phyloP scores from a whole-genome alignment of 2,329 filamentous ascomycete genomes.

The Alternaria longipes region DNA sequence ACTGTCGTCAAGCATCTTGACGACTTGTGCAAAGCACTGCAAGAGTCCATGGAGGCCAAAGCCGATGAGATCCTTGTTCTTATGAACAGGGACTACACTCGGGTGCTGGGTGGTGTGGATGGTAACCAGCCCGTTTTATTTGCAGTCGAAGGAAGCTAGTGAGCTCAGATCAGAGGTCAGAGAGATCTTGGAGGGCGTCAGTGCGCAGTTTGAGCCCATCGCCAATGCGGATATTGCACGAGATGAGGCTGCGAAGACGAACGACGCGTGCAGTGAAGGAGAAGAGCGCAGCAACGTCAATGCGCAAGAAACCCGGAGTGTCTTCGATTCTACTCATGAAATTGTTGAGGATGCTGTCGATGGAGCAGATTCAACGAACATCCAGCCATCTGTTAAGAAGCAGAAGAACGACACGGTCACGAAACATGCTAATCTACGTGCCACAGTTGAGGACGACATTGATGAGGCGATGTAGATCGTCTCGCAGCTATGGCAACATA shows the following conservation, averaged over 20 bases:
- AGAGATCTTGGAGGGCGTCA: slow-evolving; percentile 24
- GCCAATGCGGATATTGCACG: slow-evolving; percentile 25
- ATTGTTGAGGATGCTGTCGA: not conserved
- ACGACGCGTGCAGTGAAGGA: not conserved
- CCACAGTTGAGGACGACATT: slow-evolving; percentile 9
- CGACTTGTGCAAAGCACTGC: slow-evolving; percentile 55
- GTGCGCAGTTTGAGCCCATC: slow-evolving; percentile 36
- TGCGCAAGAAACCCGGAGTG: slow-evolving; percentile 5
- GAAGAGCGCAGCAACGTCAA: not conserved
- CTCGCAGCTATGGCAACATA: not conserved
- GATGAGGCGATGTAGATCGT: slow-evolving; percentile 2
- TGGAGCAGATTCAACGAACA: not conserved
- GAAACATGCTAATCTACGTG: not conserved
- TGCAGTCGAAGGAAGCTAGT: slow-evolving; percentile 22
- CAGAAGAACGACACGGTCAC: not conserved
- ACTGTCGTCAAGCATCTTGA: slow-evolving; percentile 55
- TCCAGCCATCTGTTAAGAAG: not conserved
- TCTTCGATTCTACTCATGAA: not conserved
- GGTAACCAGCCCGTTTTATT: slow-evolving; percentile 8
- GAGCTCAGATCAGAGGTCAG: slow-evolving; percentile 27
- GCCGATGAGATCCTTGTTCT: slow-evolving; percentile 55
- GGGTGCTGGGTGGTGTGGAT: slow-evolving; percentile 41
- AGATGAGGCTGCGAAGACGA: not conserved
- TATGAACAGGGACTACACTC: slow-evolving; percentile 52
- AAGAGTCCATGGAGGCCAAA: slow-evolving; percentile 55